These are phyloP conservation scores for Ascochyta lentis DNA, from an alignment of 2,329 filamentous ascomycete genomes.

Conservation along the genomic window DNA sequence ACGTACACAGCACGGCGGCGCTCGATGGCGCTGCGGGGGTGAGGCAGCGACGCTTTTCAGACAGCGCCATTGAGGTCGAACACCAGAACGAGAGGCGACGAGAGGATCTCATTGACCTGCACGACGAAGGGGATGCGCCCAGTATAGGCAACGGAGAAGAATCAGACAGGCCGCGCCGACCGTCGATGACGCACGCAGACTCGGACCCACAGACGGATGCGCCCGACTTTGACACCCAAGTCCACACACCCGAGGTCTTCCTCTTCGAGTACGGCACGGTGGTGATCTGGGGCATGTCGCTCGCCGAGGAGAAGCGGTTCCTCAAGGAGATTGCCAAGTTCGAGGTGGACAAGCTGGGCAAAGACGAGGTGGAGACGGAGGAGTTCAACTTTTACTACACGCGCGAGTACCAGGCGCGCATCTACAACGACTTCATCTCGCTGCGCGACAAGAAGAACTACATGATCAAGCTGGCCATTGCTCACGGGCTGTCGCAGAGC, in stretches of 20 bases:
- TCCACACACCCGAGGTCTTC: slow-evolving; percentile 94
- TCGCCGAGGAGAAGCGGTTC: slow-evolving; percentile 87
- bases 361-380: slow-evolving; percentile 91
- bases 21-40: slow-evolving; percentile 34
- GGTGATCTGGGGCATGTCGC: slow-evolving; percentile 97
- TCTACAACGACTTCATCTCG: slow-evolving; percentile 99
- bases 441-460: slow-evolving; percentile 93
- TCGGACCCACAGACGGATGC: slow-evolving; percentile 50
- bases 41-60: slow-evolving; percentile 71
- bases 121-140: slow-evolving; percentile 48
- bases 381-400: slow-evolving; percentile 99
- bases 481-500: slow-evolving; percentile 91
- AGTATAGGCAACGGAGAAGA: slow-evolving; percentile 36
- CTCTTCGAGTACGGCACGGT: slow-evolving; percentile 97
- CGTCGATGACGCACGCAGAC: slow-evolving; percentile 37
- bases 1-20: slow-evolving; percentile 45
- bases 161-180: slow-evolving; percentile 32
- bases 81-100: slow-evolving; percentile 62
- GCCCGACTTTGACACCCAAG: slow-evolving; percentile 81
- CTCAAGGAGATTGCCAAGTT: slow-evolving; percentile 94
- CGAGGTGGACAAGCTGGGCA: slow-evolving; percentile 84
- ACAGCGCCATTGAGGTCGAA: slow-evolving; percentile 73
- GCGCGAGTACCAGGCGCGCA: slow-evolving; percentile 93
- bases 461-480: slow-evolving; percentile 97
- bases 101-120: slow-evolving; percentile 70